Base-by-base conservation (phyloP, 345 rosid genomes). In the Isatis tinctoria region DNA sequence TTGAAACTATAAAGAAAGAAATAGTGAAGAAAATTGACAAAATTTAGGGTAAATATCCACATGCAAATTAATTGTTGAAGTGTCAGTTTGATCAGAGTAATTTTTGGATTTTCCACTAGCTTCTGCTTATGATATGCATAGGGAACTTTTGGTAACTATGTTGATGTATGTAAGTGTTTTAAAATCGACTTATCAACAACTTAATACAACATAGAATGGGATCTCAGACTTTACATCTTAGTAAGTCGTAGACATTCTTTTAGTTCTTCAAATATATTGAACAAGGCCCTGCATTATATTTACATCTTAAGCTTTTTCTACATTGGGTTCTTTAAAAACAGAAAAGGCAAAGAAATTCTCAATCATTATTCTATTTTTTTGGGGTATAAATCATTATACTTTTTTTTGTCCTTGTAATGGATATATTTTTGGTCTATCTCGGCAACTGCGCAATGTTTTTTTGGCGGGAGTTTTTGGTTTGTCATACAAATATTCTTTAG, bases 381-480 rank as follows among this genome's bases (percentile, higher is more conserved):
- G 4, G 10, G 27, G 65, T 60, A 12, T 22, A 20, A 10, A 18
- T 57, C 66, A 44, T 49, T 22, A 9, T 58, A n/a, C 26, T 24
- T 59, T 22, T 59, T 22, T n/a, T 44, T 32, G 65, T 58, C 74
- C 65, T 44, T 43, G 28, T 37, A 28, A 45, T 65, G 57, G 57
- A 30, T 44, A n/a, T n/a, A n/a, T n/a, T n/a, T n/a, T n/a, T n/a
- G 27, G 69, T 45, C 18, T 64, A 32, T 47, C 57, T 65, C 12
- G 69, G 27, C 20, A 68, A 54, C 52, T 68, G 63, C 27, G 37
- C 20, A 28, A 32, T 54, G 52, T 18, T 58, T 58, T 70, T 4
- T 70, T 69, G 74, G 56, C 56, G 65, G 65, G 44, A 30, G 56
- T 33, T 43, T 53, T 69, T 44, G 33, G 65, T 58, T 58, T 40